Base-by-base conservation (phyloP, 176 grass and related monocot genomes). In the Hyparrhenia diplandra region DNA sequence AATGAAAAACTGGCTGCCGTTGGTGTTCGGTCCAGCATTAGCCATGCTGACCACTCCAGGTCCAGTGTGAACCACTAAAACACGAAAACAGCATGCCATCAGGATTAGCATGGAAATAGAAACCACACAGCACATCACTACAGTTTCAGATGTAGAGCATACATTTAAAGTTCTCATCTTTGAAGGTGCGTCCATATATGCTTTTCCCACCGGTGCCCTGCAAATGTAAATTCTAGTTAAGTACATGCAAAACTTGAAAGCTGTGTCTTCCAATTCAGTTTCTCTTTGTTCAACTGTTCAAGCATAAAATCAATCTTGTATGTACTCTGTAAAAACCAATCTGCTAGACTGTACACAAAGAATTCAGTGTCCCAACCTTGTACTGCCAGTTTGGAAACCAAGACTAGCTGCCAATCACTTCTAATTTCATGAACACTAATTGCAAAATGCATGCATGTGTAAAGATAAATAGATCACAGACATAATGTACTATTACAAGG, bases 121-220 rank as follows among this genome's bases (percentile, higher is more conserved):
- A 76, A 67, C 11, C 14, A 70, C 13, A 60, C 47, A 64, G 6
- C 8, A 36, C 16, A 49, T 13, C n/a, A 4, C 54, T 14, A 54
- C n/a, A 8, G 42, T 17, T 54, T 85, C 12, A 74, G 63, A 13
- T 31, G 13, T n/a, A 40, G 66, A 71, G 55, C 82, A 67, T 93
- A 98, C 96, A 88, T 51, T 91, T 95, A 64, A 98, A 98, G 74
- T 93, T 98, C 83, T 98, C 96, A 6, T 98, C 96, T 65, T 93
- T 98, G 49, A 98, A 98, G 39, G 92, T 95, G 39, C 86, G 90
- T 6, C 92, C 90, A 3, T 98, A 98, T 86, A 95, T 93, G 75
- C 92, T 98, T 86, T 98, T 98, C 64, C 96, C 96, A 77, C 96
- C 96, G 23, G 92, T 93, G 14, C 92, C 96, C 90, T 98, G 86